phyloP scores from a whole-genome alignment of 306 rosid species.

The Prunus persica region Prunus_persica_NCBIv2 NC_034009.1:34821001-34821500 shows the following conservation, averaged over 20 bases:
- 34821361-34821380: conserved; percentile 81
- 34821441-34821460: not conserved
- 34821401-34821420: conserved; percentile 48
- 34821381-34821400: conserved; percentile 48
- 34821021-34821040: conserved; percentile 5
- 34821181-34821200: not conserved
- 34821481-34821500: conserved; percentile 27
- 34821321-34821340: conserved; percentile 84
- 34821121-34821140: not conserved
- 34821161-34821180: not conserved
- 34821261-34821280: conserved; percentile 10
- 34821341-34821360: conserved; percentile 75
- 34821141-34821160: not conserved
- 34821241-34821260: conserved; percentile 6
- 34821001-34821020: conserved; percentile 8
- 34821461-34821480: conserved; percentile 22
- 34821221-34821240: not conserved
- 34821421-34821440: not conserved
- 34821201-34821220: not conserved
- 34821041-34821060: not conserved
- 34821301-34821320: conserved; percentile 57
- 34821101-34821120: not conserved
- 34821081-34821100: not conserved
- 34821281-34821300: conserved; percentile 43
- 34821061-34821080: not conserved